These are phyloP conservation scores for Yarrowia deformans DNA, from an alignment of 805 yeast genomes.

Conservation along the genomic window DNA sequence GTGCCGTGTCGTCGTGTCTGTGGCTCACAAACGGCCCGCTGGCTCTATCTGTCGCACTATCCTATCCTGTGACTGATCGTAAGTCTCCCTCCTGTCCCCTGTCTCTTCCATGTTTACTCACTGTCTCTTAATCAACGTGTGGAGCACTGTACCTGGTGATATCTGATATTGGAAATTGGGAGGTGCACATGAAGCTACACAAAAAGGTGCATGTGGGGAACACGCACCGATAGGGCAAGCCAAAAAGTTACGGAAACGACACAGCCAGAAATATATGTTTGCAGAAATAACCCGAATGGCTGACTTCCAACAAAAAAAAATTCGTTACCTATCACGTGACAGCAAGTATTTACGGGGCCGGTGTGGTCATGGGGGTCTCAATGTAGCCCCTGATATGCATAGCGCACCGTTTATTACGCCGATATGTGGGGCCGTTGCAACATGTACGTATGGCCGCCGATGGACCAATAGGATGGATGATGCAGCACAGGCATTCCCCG, in stretches of 20 bases:
- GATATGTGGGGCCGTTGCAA: conserved; percentile 32
- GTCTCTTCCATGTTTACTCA: conserved; percentile 15
- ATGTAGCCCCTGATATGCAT: conserved; percentile 34
- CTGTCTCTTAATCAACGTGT: conserved; percentile 31
- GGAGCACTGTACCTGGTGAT: conserved; percentile 34
- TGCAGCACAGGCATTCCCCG: neutral
- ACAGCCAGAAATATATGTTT: neutral
- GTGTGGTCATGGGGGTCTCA: neutral
- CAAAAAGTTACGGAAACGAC: conserved; percentile 4
- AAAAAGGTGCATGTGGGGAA: conserved; percentile 35
- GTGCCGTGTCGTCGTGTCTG: neutral
- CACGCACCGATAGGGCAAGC: conserved; percentile 37
- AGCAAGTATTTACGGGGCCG: neutral
- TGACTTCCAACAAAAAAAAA: too few species aligned
- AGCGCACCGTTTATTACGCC: conserved; percentile 21
- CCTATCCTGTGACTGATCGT: neutral
- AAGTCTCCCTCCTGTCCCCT: too few species aligned
- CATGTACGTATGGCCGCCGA: neutral
- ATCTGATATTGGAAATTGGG: conserved; percentile 30
- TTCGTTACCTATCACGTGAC: conserved; percentile 1
- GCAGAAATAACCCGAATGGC: neutral
- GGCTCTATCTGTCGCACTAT: neutral
- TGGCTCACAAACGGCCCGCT: neutral
- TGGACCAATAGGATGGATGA: conserved; percentile 12
- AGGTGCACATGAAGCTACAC: conserved; percentile 38